A percentile compares a stretch with the other conserved stretches of the same genome.
phyloP scores from a whole-genome alignment of 169 alveolate genomes.

The Cryptosporidium meleagridis region DNA sequence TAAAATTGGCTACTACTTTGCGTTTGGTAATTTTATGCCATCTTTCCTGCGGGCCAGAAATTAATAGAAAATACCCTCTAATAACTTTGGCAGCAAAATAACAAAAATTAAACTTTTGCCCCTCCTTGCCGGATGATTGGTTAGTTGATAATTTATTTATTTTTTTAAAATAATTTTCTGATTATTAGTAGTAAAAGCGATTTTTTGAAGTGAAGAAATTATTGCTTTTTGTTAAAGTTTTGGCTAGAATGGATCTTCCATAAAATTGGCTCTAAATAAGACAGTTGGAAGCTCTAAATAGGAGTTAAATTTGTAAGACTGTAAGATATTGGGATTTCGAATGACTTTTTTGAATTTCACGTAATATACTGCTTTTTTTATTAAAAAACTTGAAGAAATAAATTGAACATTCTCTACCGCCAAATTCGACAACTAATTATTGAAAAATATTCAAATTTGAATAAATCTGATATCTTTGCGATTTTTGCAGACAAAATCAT shows the following conservation, averaged over 20 bases:
- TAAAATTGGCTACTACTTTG: conserved; percentile 24
- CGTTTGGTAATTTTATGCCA: conserved; percentile 22
- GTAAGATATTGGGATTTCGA: neutral
- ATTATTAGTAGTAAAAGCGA: neutral
- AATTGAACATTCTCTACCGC: neutral
- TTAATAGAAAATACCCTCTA: neutral
- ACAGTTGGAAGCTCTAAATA: neutral
- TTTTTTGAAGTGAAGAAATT: neutral
- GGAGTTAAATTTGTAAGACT: neutral
- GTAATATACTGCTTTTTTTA: neutral
- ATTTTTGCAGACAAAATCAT: neutral
- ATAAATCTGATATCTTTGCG: neutral
- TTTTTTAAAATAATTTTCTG: neutral
- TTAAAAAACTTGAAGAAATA: neutral
- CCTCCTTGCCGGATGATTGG: conserved; percentile 15
- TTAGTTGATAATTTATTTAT: neutral
- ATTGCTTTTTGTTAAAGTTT: neutral
- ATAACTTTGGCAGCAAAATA: conserved; percentile 23
- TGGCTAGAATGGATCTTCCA: neutral
- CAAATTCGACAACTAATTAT: neutral
- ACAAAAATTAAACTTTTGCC: conserved; percentile 11
- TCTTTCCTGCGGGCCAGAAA: conserved; percentile 49
- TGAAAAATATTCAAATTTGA: neutral
- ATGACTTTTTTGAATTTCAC: neutral
- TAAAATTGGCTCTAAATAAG: neutral